A percentile compares a stretch with the other conserved stretches of the same genome.
Conservation (phyloP, 805 yeast species). For the Zygoascus flipseniorum region DNA sequence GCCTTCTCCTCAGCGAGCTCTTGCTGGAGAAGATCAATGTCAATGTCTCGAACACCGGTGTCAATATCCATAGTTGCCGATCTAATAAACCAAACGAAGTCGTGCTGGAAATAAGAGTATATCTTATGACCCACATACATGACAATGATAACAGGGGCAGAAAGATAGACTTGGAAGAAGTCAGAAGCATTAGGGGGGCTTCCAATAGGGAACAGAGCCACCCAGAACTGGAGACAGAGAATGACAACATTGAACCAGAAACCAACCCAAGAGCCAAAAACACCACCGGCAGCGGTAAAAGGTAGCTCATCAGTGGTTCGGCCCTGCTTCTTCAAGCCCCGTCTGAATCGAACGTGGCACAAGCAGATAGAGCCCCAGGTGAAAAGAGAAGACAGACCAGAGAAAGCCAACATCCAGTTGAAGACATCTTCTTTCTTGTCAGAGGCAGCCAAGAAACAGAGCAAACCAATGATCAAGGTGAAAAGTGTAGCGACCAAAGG, state of each 20-base stretch:
- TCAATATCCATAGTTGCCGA: slow-evolving; percentile 50
- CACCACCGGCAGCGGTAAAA: slow-evolving; percentile 54
- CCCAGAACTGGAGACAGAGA: slow-evolving; percentile 65
- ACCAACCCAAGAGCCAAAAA: slow-evolving; percentile 55
- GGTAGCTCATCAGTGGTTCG: slow-evolving; percentile 53
- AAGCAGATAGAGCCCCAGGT: slow-evolving; percentile 56
- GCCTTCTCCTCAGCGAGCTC: slow-evolving; percentile 48
- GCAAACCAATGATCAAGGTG: slow-evolving; percentile 45
- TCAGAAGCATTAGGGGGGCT: slow-evolving; percentile 37
- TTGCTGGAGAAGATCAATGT: slow-evolving; percentile 43
- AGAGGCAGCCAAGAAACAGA: slow-evolving; percentile 51
- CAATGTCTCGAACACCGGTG: slow-evolving; percentile 52
- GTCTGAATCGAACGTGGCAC: slow-evolving; percentile 55
- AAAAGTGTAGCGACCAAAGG: slow-evolving; percentile 51
- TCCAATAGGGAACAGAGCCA: slow-evolving; percentile 60
- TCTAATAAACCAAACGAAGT: slow-evolving; percentile 21
- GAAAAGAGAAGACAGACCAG: slow-evolving; percentile 55
- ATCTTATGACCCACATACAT: slow-evolving; percentile 53
- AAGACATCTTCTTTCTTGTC: slow-evolving; percentile 46
- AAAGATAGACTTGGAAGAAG: slow-evolving; percentile 61
- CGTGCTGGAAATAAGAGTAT: slow-evolving; percentile 31
- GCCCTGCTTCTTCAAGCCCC: slow-evolving; percentile 53
- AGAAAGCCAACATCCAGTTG: slow-evolving; percentile 55
- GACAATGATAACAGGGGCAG: slow-evolving; percentile 51
- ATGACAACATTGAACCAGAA: slow-evolving; percentile 45